Conservation (phyloP, 2,329 filamentous ascomycete genomes). For the Elsinoe australis region DNA sequence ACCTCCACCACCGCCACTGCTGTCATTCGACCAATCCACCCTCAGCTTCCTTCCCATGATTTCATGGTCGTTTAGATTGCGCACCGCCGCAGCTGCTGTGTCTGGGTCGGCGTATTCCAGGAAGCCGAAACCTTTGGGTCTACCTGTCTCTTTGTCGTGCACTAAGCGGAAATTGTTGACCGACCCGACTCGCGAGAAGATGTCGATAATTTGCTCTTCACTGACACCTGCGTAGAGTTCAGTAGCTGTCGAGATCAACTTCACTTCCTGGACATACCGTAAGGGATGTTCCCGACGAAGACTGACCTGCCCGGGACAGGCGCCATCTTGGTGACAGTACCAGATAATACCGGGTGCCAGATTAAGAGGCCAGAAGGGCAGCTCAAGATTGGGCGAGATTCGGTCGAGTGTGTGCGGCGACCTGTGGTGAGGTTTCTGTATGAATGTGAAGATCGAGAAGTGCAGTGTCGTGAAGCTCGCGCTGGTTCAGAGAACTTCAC, state of each 20-base stretch:
- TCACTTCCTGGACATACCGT: slow-evolving; percentile 47
- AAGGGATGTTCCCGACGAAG: slow-evolving; percentile 81
- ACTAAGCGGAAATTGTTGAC: slow-evolving; percentile 89
- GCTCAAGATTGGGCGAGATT: too few species aligned
- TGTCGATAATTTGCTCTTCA: slow-evolving; percentile 91
- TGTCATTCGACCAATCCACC: slow-evolving; percentile 94
- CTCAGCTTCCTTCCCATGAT: slow-evolving; percentile 90
- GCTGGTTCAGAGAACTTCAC: not conserved
- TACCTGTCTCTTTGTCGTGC: slow-evolving; percentile 89
- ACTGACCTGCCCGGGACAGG: slow-evolving; percentile 62
- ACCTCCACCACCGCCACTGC: slow-evolving; percentile 47
- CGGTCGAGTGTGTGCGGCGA: too few species aligned
- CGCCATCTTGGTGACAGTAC: slow-evolving; percentile 2
- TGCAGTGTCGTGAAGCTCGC: too few species aligned
- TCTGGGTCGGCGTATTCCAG: slow-evolving; percentile 91
- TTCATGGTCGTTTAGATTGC: slow-evolving; percentile 91
- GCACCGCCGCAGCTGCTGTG: slow-evolving; percentile 84
- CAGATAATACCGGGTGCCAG: too few species aligned
- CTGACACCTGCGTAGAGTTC: slow-evolving; percentile 60
- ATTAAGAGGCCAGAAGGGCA: slow-evolving; percentile 34
- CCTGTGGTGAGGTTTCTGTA: too few species aligned
- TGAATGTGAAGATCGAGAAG: too few species aligned
- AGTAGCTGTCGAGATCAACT: not conserved
- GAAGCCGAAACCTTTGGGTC: slow-evolving; percentile 94
- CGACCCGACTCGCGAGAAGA: slow-evolving; percentile 81